A percentile compares a stretch with the other conserved stretches of the same genome.
Evolutionary conservation across 1,139 yeast genomes (phyloP).

Genomic region (Pichia sp.): DNA sequence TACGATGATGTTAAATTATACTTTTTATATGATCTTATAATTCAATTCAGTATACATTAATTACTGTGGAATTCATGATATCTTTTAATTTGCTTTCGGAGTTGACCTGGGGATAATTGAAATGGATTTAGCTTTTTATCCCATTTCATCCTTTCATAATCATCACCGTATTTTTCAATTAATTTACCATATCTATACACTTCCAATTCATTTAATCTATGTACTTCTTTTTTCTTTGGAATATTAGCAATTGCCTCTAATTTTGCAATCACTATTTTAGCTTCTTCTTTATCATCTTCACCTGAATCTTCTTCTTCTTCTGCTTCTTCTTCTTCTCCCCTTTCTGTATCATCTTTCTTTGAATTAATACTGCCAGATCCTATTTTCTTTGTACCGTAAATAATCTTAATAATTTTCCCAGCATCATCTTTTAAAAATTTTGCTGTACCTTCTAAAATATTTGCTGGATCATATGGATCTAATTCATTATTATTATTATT

Average conservation of each 20-base stretch:
- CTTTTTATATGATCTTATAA: not conserved
- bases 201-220: slow-evolving; percentile 69
- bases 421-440: slow-evolving; percentile 68
- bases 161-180: slow-evolving; percentile 77
- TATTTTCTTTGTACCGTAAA: slow-evolving; percentile 54
- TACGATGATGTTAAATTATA: no score
- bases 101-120: slow-evolving; percentile 81
- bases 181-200: slow-evolving; percentile 61
- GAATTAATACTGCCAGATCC: no score
- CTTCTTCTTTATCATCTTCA: slow-evolving; percentile 42
- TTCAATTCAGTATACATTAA: no score
- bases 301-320: slow-evolving; percentile 25
- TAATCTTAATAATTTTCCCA: slow-evolving; percentile 62
- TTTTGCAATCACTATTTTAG: slow-evolving; percentile 37
- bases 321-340: slow-evolving; percentile 22
- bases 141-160: slow-evolving; percentile 86
- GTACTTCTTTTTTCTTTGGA: slow-evolving; percentile 37
- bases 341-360: no score
- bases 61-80: slow-evolving; percentile 2
- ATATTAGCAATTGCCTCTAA: slow-evolving; percentile 63
- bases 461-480: slow-evolving; percentile 46
- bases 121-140: slow-evolving; percentile 77
- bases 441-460: slow-evolving; percentile 77
- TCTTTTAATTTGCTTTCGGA: slow-evolving; percentile 9
- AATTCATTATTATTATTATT: slow-evolving; percentile 30